Base-by-base conservation (phyloP, 1,284 basidiomycete species). In the Lignosus rhinocerotis region DNA sequence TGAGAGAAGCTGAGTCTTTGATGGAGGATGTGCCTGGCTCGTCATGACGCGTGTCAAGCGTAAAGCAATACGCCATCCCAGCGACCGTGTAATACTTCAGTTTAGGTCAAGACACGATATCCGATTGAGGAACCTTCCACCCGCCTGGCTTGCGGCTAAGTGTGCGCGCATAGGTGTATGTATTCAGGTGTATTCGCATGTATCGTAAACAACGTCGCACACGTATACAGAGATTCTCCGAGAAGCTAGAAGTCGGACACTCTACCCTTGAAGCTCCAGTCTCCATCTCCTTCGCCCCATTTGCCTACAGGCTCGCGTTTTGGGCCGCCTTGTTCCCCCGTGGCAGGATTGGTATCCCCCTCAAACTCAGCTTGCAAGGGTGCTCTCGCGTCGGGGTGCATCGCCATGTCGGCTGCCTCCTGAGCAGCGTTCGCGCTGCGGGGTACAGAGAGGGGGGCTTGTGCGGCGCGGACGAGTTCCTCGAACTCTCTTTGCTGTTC, bases 201-300 rank as follows among this genome's bases (percentile, higher is more conserved):
- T 19, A 9, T 34, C 36, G 19, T 39, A 50, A 17, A 30, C 6
- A 11, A 2, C 10, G 5, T 21, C 33, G 17, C 17, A 42, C 12
- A 32, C 39, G 12, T 49, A 12, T 30, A 21, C 16, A 17, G 17
- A 14, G n/a, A 21, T 9, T 51, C 38, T 53, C 45, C 42, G 36
- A 5, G 34, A 19, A 12, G 39, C 41, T 76, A 93, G 73, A 93
- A 93, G 74, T 93, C 90, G 14, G 90, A 88, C 14, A 91, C 90
- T 16, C 90, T 79, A 19, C 90, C 90, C 67, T 90, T 90, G 76
- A 87, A 88, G 67, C 90, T 93, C 90, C 90, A 93, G 66, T 93
- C 90, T 3, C 88, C 88, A 55, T 80, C 79, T 34, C 82, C 78
- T 45, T 78, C 74, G 30, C 75, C 75, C 85, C 86, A 90, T 49